Conservation (phyloP, 192 early-diverging fungal genomes). For the Podila epigama region DNA sequence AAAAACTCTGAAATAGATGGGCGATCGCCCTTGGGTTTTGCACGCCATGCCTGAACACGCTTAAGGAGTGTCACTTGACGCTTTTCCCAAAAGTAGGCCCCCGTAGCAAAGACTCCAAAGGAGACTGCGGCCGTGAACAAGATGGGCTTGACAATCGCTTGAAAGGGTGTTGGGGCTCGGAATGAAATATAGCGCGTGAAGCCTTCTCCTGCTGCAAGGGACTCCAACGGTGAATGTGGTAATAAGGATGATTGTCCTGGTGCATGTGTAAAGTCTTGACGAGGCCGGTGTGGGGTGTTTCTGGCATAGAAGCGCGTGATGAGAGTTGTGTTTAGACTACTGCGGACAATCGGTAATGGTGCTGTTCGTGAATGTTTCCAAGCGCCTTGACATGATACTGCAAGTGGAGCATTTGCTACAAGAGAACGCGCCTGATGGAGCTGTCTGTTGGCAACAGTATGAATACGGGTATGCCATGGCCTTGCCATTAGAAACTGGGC, state of each 20-base stretch:
- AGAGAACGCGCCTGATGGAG: neutral
- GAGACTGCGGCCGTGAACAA: constrained; percentile 53
- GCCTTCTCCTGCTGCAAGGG: neutral
- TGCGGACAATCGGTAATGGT: too few species aligned
- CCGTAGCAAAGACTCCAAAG: constrained; percentile 42
- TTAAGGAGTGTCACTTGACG: constrained; percentile 33
- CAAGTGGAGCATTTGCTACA: neutral
- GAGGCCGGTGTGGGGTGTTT: neutral
- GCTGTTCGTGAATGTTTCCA: too few species aligned
- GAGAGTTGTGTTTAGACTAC: neutral
- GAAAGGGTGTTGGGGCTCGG: constrained; percentile 21
- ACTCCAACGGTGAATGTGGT: neutral
- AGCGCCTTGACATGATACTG: too few species aligned
- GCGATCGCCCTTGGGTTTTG: constrained; percentile 18
- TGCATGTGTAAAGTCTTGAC: too few species aligned
- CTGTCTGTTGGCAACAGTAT: neutral
- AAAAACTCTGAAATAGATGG: constrained; percentile 31
- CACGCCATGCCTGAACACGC: constrained; percentile 32
- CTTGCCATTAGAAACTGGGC: neutral
- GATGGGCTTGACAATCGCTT: constrained; percentile 49
- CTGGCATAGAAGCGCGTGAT: neutral
- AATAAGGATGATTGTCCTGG: neutral
- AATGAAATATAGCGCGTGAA: constrained; percentile 4
- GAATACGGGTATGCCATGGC: constrained; percentile 1
- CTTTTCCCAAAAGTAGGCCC: constrained; percentile 46